Base-by-base conservation (phyloP, 2,329 filamentous ascomycete genomes). In the Elsinoe arachidis region DNA sequence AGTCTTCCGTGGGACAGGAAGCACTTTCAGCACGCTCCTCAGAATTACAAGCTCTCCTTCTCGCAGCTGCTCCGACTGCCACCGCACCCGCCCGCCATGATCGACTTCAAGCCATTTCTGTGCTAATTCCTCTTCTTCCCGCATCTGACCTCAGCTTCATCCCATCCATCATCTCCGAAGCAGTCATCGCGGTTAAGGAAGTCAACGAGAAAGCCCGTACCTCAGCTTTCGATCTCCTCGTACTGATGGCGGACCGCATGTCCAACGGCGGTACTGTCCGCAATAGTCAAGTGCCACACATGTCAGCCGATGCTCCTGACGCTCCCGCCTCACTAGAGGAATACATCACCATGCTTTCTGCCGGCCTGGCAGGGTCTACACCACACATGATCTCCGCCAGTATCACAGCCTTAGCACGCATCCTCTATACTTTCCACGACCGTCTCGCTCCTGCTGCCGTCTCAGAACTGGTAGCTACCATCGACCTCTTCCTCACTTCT, bases 331-430 rank as follows among this genome's bases (percentile, higher is more conserved):
- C 81, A 41, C 81, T 99, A 37, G 92, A 97, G 67, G 93, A 97
- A 72, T 97, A 90, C 74, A 89, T 97, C 75, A 96, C 92, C 57
- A 99, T 99, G 93, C 88, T 97, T 30, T 95, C 89, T 63, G 93
- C 93, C 51, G 93, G 93, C 74, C 81, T 99, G 55, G 93, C 92
- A 1, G 92, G 91, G 58, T 87, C 86, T 65, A 92, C 90, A 10
- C 91, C 93, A 33, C 92, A 97, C 75, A 96, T 97, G 90, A 91
- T 97, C 61, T 95, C 90, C 5, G 93, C 93, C 0, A 90, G 89
- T n/a, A 91, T 99, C 69, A 97, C 90, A 0, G 92, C 93, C 12
- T 81, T 99, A 37, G 93, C 90, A 12, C 84, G 93, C n/a, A 84
- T 96, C 23, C 81, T 99, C 30, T 97, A 91, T 72, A 88, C 96